These are phyloP conservation scores for Cochlearia excelsa DNA, from an alignment of 345 rosid genomes.

Conservation along the genomic window DNA sequence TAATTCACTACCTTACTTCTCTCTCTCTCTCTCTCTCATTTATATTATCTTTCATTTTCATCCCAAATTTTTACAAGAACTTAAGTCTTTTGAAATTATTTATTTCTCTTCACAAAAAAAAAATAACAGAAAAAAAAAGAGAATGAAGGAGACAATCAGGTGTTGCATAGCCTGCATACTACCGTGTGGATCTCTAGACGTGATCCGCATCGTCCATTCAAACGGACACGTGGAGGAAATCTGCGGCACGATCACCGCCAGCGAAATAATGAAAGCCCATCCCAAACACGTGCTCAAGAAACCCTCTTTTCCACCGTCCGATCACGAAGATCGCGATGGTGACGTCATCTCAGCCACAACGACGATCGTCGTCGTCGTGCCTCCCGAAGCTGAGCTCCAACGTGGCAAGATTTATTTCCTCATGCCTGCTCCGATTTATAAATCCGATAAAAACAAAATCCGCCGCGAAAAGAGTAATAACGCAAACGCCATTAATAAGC, in stretches of 20 bases:
- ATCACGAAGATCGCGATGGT: constrained; percentile 39
- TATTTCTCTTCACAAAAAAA: background rate
- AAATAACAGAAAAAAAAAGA: constrained; percentile 7
- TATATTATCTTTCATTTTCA: too few relatives aligned
- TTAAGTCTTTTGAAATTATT: too few relatives aligned
- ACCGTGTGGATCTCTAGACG: constrained; percentile 95
- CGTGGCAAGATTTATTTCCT: constrained; percentile 96
- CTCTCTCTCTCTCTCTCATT: too few relatives aligned
- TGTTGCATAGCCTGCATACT: constrained; percentile 97
- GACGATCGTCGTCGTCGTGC: constrained; percentile 60
- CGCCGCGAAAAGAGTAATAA: constrained; percentile 7
- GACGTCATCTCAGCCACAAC: constrained; percentile 52
- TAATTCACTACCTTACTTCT: too few relatives aligned
- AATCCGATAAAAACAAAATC: constrained; percentile 39
- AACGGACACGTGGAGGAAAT: constrained; percentile 91
- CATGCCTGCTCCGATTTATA: constrained; percentile 43
- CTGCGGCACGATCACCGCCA: constrained; percentile 74
- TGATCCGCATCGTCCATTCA: constrained; percentile 84
- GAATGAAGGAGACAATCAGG: constrained; percentile 78
- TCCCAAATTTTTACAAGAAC: too few relatives aligned
- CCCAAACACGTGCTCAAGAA: constrained; percentile 88
- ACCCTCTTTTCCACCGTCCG: constrained; percentile 54
- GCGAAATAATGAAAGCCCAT: constrained; percentile 73
- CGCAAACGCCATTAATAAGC: constrained; percentile 9
- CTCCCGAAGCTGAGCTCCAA: constrained; percentile 88